phyloP scores from a whole-genome alignment of 768 basidiomycete genomes.

The Cystofilobasidium ferigula region DNA sequence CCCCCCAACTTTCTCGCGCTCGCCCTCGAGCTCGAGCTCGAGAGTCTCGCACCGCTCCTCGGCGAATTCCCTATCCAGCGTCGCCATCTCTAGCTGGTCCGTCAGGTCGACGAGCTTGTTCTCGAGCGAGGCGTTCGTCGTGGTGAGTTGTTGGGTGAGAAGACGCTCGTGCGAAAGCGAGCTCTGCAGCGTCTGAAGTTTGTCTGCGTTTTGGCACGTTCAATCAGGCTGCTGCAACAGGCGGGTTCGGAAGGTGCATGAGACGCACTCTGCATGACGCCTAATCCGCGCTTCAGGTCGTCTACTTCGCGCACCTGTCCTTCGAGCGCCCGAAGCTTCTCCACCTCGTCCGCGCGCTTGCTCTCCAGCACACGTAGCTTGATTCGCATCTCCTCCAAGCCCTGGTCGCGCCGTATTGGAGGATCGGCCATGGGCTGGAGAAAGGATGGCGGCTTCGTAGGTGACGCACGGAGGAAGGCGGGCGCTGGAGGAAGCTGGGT shows the following conservation, averaged over 20 bases:
- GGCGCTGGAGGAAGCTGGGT: not conserved
- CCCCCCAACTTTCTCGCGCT: slow-evolving; percentile 65
- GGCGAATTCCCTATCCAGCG: slow-evolving; percentile 91
- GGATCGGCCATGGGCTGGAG: slow-evolving; percentile 31
- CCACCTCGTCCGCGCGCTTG: slow-evolving; percentile 73
- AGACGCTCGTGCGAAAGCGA: slow-evolving; percentile 67
- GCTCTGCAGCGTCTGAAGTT: slow-evolving; percentile 66
- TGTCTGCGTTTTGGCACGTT: slow-evolving; percentile 43
- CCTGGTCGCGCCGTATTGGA: slow-evolving; percentile 10
- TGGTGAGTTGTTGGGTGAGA: slow-evolving; percentile 57
- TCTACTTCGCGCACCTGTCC: slow-evolving; percentile 72
- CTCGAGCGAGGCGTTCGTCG: slow-evolving; percentile 65
- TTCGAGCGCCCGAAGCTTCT: slow-evolving; percentile 73
- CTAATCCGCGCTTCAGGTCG: slow-evolving; percentile 67
- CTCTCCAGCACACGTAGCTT: slow-evolving; percentile 76
- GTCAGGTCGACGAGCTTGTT: slow-evolving; percentile 61
- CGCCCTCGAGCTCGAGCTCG: slow-evolving; percentile 63
- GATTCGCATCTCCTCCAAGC: slow-evolving; percentile 58
- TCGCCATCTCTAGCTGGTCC: slow-evolving; percentile 87
- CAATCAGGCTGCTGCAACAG: not conserved
- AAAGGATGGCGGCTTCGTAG: slow-evolving; percentile 30
- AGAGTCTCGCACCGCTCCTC: slow-evolving; percentile 80
- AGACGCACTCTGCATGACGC: slow-evolving; percentile 58
- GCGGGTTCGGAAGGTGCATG: not conserved
- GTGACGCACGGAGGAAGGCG: not conserved